Conservation (phyloP, 805 yeast genomes). For the Saccharomycopsis fodiens region DNA sequence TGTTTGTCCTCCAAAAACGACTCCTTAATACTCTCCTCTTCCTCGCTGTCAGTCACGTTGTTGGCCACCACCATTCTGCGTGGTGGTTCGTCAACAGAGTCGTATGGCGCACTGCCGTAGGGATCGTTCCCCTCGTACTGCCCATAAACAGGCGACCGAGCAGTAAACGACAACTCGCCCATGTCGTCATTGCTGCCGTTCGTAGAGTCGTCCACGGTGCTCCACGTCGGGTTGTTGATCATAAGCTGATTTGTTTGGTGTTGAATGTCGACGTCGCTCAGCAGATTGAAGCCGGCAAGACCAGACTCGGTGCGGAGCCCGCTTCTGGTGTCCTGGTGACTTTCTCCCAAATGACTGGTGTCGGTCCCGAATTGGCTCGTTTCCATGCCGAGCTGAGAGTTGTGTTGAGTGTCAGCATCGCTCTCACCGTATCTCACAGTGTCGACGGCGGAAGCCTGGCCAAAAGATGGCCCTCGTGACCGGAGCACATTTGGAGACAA, state of each 20-base stretch:
- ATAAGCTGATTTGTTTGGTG: neutral
- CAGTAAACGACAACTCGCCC: constrained; percentile 4
- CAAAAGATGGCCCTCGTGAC: constrained; percentile 11
- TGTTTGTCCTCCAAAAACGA: neutral
- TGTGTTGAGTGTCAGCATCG: neutral
- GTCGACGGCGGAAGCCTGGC: constrained; percentile 4
- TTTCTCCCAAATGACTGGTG: too few species aligned
- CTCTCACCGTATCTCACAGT: neutral
- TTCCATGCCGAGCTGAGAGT: neutral
- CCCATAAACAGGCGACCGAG: constrained; percentile 6
- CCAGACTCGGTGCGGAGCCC: too few species aligned
- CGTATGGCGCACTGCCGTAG: too few species aligned
- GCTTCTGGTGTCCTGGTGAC: too few species aligned
- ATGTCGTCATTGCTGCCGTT: constrained; percentile 8
- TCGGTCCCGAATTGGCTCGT: too few species aligned
- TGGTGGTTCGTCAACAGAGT: constrained; percentile 1
- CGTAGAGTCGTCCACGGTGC: neutral
- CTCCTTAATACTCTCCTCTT: neutral
- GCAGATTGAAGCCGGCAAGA: neutral
- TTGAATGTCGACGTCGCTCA: neutral
- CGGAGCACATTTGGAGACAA: neutral
- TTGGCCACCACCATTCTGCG: constrained; percentile 15
- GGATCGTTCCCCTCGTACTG: too few species aligned
- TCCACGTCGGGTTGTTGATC: neutral
- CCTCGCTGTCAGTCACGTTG: constrained; percentile 9